A percentile compares a stretch with the other conserved stretches of the same genome.
Evolutionary conservation across 139 green algal species (phyloP).

Genomic region (Tetradesmus lagerheimii): DNA sequence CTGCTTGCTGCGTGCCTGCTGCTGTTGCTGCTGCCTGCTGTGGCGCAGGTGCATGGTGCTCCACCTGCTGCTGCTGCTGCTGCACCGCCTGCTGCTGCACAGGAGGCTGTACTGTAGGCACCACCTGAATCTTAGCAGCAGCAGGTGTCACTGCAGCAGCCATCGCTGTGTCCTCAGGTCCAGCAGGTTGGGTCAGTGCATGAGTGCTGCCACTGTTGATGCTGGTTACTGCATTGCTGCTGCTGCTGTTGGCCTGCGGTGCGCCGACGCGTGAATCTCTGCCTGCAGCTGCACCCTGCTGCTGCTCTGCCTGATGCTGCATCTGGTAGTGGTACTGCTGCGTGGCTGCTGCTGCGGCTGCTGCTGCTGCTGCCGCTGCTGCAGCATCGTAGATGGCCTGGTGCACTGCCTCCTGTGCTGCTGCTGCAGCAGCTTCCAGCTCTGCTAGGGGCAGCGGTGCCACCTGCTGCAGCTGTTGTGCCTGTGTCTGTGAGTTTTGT

Average conservation of each 20-base stretch:
- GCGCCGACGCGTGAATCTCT: not conserved
- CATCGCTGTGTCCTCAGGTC: not conserved
- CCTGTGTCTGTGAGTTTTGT: no score
- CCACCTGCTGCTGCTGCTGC: not conserved
- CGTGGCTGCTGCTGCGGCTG: not conserved
- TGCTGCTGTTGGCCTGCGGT: not conserved
- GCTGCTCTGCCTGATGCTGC: not conserved
- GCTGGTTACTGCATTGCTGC: not conserved
- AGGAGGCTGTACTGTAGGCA: not conserved
- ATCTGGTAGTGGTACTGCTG: slow-evolving; percentile 5
- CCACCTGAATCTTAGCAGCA: not conserved
- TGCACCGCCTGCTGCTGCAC: not conserved
- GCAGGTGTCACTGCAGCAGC: not conserved
- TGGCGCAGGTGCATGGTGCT: not conserved
- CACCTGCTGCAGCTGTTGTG: not conserved
- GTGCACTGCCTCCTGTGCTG: not conserved
- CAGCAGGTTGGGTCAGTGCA: not conserved
- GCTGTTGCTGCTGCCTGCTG: not conserved
- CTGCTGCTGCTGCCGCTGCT: not conserved
- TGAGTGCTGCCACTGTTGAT: not conserved
- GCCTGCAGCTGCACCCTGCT: not conserved
- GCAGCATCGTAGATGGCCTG: not conserved
- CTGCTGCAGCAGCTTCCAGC: not conserved
- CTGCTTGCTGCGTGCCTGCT: not conserved
- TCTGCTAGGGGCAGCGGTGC: not conserved